Evolutionary conservation across 805 yeast species (phyloP).

Genomic region (Candida corydali): DNA sequence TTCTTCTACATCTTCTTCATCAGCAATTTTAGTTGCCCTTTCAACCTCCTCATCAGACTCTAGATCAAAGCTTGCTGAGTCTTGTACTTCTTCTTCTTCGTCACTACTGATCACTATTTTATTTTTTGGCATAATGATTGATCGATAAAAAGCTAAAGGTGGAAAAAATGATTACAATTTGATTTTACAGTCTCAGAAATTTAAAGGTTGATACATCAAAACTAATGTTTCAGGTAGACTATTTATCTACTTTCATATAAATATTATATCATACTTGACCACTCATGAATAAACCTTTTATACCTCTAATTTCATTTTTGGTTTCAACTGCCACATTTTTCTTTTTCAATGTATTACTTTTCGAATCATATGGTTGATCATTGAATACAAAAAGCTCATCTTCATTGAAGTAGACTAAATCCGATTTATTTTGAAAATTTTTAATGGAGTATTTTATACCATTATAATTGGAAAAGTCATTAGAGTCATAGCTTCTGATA

Average conservation of each 20-base stretch:
- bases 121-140: slow-evolving; percentile 3
- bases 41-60: slow-evolving; percentile 5
- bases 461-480: slow-evolving; percentile 31
- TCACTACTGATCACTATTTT: slow-evolving; percentile 1
- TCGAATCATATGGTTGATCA: slow-evolving; percentile 4
- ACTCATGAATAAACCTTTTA: slow-evolving; percentile 43
- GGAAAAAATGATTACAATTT: not conserved
- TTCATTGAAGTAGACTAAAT: slow-evolving; percentile 30
- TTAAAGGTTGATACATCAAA: too few relatives aligned
- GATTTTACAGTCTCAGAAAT: too few relatives aligned
- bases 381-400: slow-evolving; percentile 24
- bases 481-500: slow-evolving; percentile 23
- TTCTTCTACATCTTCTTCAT: slow-evolving; percentile 8
- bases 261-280: too few relatives aligned
- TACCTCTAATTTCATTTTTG: slow-evolving; percentile 34
- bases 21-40: slow-evolving; percentile 1
- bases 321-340: slow-evolving; percentile 30
- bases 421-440: slow-evolving; percentile 33
- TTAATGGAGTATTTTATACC: slow-evolving; percentile 25
- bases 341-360: slow-evolving; percentile 13
- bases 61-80: not conserved
- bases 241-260: too few relatives aligned
- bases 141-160: not conserved
- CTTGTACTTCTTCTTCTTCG: not conserved
- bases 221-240: too few relatives aligned